These are phyloP conservation scores for Thraustochytrium striatum DNA, from an alignment of 352 stramenopile genomes.

Conservation along the genomic window DNA sequence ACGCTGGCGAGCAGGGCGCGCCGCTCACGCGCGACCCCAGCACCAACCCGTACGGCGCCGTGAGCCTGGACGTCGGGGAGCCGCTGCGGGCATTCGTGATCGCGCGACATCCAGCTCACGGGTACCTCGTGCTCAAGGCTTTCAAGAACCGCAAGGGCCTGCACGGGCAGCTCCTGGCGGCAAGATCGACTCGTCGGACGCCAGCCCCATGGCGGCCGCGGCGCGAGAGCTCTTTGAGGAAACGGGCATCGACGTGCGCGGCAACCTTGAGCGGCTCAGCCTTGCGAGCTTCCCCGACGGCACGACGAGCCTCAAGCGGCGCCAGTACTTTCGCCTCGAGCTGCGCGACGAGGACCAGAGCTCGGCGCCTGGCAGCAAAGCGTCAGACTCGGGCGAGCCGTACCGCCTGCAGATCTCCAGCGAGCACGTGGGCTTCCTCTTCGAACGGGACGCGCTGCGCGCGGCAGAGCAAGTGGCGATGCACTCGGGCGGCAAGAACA, in stretches of 20 bases:
- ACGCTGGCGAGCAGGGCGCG: too few species aligned
- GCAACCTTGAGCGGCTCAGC: neutral
- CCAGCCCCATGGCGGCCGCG: neutral
- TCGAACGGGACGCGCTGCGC: slow-evolving; percentile 5
- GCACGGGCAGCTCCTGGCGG: slow-evolving; percentile 33
- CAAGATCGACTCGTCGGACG: slow-evolving; percentile 4
- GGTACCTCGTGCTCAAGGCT: slow-evolving; percentile 40
- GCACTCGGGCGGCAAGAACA: slow-evolving; percentile 21
- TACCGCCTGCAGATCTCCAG: slow-evolving; percentile 3
- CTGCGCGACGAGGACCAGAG: slow-evolving; percentile 8
- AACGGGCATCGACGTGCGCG: slow-evolving; percentile 31
- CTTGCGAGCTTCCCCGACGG: slow-evolving; percentile 23
- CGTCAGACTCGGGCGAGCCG: neutral
- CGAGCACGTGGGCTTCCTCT: slow-evolving; percentile 35
- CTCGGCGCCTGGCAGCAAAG: neutral
- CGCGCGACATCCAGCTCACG: neutral
- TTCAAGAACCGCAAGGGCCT: slow-evolving; percentile 41
- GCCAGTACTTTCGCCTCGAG: slow-evolving; percentile 6
- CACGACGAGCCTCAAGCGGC: neutral
- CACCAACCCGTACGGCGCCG: too few species aligned
- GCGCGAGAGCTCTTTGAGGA: slow-evolving; percentile 40
- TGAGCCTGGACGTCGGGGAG: neutral
- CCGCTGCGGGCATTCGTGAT: slow-evolving; percentile 6
- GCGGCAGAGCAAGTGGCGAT: neutral
- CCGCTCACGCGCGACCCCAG: too few species aligned